Conservation (phyloP, 2,329 filamentous ascomycete genomes). For the Penicillium palitans region DNA sequence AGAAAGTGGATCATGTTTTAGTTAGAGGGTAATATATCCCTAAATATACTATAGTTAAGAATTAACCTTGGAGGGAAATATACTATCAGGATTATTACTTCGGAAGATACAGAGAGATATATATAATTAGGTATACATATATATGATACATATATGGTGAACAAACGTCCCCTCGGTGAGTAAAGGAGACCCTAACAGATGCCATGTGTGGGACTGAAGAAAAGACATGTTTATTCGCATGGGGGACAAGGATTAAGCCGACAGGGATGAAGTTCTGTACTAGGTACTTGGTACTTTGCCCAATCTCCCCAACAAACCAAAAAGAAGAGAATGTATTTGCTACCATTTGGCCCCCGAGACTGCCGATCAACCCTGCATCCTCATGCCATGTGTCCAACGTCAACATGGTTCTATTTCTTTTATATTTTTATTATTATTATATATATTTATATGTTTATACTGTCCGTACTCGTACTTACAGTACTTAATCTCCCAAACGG, state of each 20-base stretch:
- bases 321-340: background rate
- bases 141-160: background rate
- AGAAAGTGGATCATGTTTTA: conserved; percentile 10
- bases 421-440: background rate
- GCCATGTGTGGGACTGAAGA: background rate
- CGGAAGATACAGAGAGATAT: background rate
- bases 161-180: background rate
- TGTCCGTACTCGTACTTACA: background rate
- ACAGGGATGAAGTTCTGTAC: background rate
- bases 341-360: background rate
- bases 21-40: background rate
- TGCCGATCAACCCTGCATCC: conserved; percentile 8
- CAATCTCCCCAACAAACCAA: background rate
- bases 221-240: background rate
- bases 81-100: background rate
- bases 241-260: background rate
- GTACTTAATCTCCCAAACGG: conserved; percentile 3
- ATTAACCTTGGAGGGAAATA: too few species aligned
- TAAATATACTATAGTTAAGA: background rate
- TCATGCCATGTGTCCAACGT: conserved; percentile 24
- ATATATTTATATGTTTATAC: too few species aligned
- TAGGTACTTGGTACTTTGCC: background rate
- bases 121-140: background rate
- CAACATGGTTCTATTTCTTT: background rate
- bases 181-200: background rate